Conservation (phyloP, 1,139 yeast species). For the Wickerhamomyces sp. region DNA sequence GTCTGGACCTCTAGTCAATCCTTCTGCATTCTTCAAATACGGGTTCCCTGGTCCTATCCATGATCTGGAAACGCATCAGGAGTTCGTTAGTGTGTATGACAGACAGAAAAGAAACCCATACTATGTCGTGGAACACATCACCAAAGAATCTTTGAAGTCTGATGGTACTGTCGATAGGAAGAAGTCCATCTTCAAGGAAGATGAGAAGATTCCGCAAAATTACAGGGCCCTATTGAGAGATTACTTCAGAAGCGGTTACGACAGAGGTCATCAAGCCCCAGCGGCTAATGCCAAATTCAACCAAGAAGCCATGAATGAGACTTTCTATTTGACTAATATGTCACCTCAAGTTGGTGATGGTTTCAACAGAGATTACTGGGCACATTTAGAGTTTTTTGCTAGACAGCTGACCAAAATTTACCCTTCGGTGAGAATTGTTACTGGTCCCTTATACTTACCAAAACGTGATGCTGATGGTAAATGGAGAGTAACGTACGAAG, state of each 20-base stretch:
- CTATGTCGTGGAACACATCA: conserved; percentile 92
- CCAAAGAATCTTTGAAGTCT: conserved; percentile 58
- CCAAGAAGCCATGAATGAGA: conserved; percentile 92
- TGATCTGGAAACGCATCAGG: conserved; percentile 68
- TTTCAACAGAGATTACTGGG: conserved; percentile 96
- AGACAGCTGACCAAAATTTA: conserved; percentile 68
- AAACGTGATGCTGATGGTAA: conserved; percentile 73
- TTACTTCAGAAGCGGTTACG: conserved; percentile 93
- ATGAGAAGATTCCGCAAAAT: conserved; percentile 70
- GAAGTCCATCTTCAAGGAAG: conserved; percentile 80
- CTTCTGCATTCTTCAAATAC: conserved; percentile 74
- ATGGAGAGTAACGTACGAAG: conserved; percentile 79
- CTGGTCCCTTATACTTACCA: conserved; percentile 93
- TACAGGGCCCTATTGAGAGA: conserved; percentile 77
- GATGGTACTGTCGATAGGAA: conserved; percentile 57
- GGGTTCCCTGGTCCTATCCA: conserved; percentile 96
- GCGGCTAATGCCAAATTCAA: conserved; percentile 94
- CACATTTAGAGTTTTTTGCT: conserved; percentile 87
- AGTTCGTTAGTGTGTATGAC: conserved; percentile 82
- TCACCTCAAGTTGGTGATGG: conserved; percentile 98
- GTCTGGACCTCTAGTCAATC: conserved; percentile 41
- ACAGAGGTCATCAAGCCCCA: conserved; percentile 96
- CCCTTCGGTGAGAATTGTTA: conserved; percentile 74
- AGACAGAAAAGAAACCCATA: conserved; percentile 82
- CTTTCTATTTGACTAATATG: conserved; percentile 83